Evolutionary conservation across 257 asterid species (phyloP).

Genomic region (Nicotiana tabacum): DNA sequence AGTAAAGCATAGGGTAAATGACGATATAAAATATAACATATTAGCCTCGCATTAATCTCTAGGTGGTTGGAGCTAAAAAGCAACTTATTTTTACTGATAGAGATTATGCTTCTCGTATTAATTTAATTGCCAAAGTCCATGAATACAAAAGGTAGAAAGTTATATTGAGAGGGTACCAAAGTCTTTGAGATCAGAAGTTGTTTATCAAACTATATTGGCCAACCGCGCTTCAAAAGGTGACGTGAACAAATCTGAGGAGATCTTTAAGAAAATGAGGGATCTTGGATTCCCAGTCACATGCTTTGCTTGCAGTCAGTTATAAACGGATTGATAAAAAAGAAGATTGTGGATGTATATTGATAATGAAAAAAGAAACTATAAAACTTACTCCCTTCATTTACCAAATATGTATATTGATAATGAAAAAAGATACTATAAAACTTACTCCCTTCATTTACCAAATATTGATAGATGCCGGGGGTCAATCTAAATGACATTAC

Average conservation of each 20-base stretch:
- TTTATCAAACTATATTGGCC: slow-evolving; percentile 57
- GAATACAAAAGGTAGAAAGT: slow-evolving; percentile 50
- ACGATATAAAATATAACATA: too few relatives aligned
- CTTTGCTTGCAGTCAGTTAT: slow-evolving; percentile 63
- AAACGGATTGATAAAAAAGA: slow-evolving; percentile 44
- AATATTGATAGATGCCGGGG: slow-evolving; percentile 51
- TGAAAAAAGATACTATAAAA: slow-evolving; percentile 62
- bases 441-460: slow-evolving; percentile 48
- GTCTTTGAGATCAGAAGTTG: slow-evolving; percentile 45
- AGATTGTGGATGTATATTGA: slow-evolving; percentile 57
- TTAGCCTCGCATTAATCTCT: slow-evolving; percentile 16
- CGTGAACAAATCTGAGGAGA: slow-evolving; percentile 49
- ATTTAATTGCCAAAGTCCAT: slow-evolving; percentile 62
- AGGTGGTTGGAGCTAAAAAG: slow-evolving; percentile 52
- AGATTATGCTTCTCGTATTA: slow-evolving; percentile 49
- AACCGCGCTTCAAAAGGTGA: slow-evolving; percentile 31
- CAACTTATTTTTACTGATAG: slow-evolving; percentile 36
- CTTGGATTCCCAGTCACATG: slow-evolving; percentile 39
- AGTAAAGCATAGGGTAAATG: too few relatives aligned
- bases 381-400: slow-evolving; percentile 16
- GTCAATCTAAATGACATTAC: slow-evolving; percentile 47
- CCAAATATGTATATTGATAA: slow-evolving; percentile 43
- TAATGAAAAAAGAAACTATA: slow-evolving; percentile 65
- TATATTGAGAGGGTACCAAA: slow-evolving; percentile 47
- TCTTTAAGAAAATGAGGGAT: slow-evolving; percentile 64